These are phyloP conservation scores for Aspergillus flavus DNA, from an alignment of 2,329 filamentous ascomycete genomes.

Conservation along the genomic window DNA sequence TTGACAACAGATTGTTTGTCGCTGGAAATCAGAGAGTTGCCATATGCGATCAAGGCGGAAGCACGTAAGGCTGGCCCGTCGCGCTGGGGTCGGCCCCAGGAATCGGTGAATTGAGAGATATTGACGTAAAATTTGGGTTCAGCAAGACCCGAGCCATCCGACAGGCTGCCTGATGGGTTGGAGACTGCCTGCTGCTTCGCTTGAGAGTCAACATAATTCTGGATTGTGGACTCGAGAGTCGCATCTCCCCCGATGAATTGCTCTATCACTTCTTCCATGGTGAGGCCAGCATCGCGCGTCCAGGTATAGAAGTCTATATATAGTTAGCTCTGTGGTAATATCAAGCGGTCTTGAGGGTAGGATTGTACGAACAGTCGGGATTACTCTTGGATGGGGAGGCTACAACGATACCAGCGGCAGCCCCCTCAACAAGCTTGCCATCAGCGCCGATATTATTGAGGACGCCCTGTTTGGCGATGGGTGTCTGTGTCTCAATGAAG, in stretches of 20 bases:
- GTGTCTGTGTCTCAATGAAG: constrained; percentile 15
- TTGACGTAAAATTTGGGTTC: constrained; percentile 74
- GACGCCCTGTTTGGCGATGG: constrained; percentile 14
- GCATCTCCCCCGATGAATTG: constrained; percentile 63
- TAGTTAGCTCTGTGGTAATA: background rate
- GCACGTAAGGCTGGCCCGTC: constrained; percentile 77
- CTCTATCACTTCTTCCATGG: constrained; percentile 69
- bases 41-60: constrained; percentile 70
- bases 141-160: constrained; percentile 55
- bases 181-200: constrained; percentile 65
- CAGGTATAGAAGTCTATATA: constrained; percentile 72
- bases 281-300: constrained; percentile 72
- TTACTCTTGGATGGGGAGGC: constrained; percentile 56
- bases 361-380: constrained; percentile 52
- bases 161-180: constrained; percentile 65
- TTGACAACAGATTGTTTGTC: constrained; percentile 55
- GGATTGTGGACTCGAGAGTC: constrained; percentile 60
- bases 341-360: background rate
- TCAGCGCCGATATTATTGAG: constrained; percentile 22
- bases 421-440: constrained; percentile 44
- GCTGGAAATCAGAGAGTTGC: constrained; percentile 70
- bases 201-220: constrained; percentile 68
- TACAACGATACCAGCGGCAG: constrained; percentile 54
- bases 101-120: constrained; percentile 59
- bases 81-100: constrained; percentile 75